phyloP scores from a whole-genome alignment of 768 basidiomycete genomes.

The Russula abietina region DNA sequence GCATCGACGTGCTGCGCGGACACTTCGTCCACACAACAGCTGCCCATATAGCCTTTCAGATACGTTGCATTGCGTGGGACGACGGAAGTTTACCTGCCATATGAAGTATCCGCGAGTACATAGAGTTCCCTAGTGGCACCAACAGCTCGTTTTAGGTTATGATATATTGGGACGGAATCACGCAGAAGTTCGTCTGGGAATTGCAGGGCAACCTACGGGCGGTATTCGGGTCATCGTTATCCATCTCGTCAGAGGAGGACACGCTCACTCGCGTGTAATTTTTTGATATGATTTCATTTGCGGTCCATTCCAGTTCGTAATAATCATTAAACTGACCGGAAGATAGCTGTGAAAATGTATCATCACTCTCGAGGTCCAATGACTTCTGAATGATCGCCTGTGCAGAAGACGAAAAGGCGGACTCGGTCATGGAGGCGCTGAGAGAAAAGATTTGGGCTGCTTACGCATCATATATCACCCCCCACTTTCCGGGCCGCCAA shows the following conservation, averaged over 20 bases:
- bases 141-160: constrained; percentile 49
- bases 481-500: no score
- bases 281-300: constrained; percentile 50
- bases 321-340: constrained; percentile 49
- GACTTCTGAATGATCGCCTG: constrained; percentile 57
- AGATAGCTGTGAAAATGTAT: constrained; percentile 31
- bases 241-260: constrained; percentile 23
- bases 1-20: constrained; percentile 92
- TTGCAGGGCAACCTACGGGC: constrained; percentile 73
- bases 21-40: constrained; percentile 96
- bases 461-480: no score
- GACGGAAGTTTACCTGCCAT: constrained; percentile 67
- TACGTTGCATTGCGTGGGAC: background rate
- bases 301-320: constrained; percentile 71
- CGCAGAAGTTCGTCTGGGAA: constrained; percentile 92
- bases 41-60: constrained; percentile 28
- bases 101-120: constrained; percentile 95
- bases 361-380: constrained; percentile 43
- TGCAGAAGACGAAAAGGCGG: constrained; percentile 49
- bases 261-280: constrained; percentile 60
- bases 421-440: constrained; percentile 3
- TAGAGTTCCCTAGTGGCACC: constrained; percentile 57
- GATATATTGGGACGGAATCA: constrained; percentile 80
- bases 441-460: background rate
- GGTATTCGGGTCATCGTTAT: background rate